Conservation (phyloP, 1,284 basidiomycete genomes). For the Kalmanozyma brasiliensis region DNA sequence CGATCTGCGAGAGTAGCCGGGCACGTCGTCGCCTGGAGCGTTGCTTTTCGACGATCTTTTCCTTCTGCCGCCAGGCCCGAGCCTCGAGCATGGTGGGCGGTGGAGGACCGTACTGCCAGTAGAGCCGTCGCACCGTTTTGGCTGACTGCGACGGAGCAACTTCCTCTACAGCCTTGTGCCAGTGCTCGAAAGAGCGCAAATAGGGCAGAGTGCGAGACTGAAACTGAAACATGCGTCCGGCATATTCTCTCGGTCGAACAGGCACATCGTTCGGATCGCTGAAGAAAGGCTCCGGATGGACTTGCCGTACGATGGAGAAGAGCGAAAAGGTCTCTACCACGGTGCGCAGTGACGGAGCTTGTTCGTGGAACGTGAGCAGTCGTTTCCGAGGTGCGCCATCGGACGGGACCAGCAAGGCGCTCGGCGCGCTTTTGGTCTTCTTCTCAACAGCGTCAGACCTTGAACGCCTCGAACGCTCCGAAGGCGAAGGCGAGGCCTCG, state of each 20-base stretch:
- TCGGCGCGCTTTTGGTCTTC: too few relatives aligned
- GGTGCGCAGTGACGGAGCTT: conserved; percentile 22
- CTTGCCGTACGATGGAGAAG: conserved; percentile 73
- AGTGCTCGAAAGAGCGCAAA: conserved; percentile 66
- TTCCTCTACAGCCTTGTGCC: conserved; percentile 12
- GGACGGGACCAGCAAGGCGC: too few relatives aligned
- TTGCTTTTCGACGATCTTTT: conserved; percentile 30
- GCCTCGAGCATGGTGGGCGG: conserved; percentile 53
- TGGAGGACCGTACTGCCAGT: conserved; percentile 60
- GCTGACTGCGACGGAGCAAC: not conserved
- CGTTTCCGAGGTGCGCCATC: conserved; percentile 1
- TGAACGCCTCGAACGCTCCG: not conserved
- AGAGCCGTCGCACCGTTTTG: conserved; percentile 67
- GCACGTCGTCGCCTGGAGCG: conserved; percentile 33
- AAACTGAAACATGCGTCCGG: conserved; percentile 79
- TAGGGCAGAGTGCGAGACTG: conserved; percentile 69
- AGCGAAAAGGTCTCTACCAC: conserved; percentile 73
- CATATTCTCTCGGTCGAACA: conserved; percentile 78
- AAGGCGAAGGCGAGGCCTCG: conserved; percentile 2
- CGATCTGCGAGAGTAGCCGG: conserved; percentile 73
- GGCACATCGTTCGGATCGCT: conserved; percentile 77
- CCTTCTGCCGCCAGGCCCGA: conserved; percentile 39
- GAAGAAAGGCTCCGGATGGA: conserved; percentile 76
- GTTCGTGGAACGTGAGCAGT: conserved; percentile 28
- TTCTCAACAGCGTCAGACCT: not conserved